A percentile compares a stretch with the other conserved stretches of the same genome.
These are phyloP conservation scores for Adiantum capillusveneris DNA, from an alignment of 75 land plant species.

Conservation along the genomic window DNA sequence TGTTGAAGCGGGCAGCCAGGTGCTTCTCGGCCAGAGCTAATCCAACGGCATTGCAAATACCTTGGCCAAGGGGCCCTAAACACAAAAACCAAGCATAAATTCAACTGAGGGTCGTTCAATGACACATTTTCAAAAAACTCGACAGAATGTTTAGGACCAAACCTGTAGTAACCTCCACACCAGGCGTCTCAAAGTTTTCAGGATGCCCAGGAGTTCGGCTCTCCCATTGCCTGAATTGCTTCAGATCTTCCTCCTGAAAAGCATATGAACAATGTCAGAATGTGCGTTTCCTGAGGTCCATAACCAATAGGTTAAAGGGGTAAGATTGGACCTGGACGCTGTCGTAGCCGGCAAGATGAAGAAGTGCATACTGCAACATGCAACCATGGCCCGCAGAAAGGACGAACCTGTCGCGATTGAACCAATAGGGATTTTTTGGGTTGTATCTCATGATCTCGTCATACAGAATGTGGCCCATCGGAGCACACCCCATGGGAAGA, in stretches of 20 bases:
- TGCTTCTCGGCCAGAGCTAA: conserved; percentile 95
- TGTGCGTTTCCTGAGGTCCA: too few species aligned
- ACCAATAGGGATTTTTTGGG: conserved; percentile 93
- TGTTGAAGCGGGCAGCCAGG: conserved; percentile 94
- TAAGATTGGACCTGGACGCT: conserved; percentile 50
- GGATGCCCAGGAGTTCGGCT: conserved; percentile 94
- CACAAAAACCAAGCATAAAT: background rate
- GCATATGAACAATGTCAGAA: too few species aligned
- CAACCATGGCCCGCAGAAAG: conserved; percentile 96
- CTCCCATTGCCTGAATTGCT: conserved; percentile 85
- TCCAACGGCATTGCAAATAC: conserved; percentile 94
- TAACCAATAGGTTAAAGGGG: background rate
- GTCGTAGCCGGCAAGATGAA: conserved; percentile 92
- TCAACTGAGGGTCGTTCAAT: background rate
- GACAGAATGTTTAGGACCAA: background rate
- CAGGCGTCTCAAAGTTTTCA: conserved; percentile 95
- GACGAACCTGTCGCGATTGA: conserved; percentile 86
- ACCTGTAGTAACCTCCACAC: conserved; percentile 88
- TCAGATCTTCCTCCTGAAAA: conserved; percentile 70
- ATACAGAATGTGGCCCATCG: conserved; percentile 86
- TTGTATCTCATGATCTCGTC: conserved; percentile 94
- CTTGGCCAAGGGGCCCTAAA: conserved; percentile 93
- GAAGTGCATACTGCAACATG: conserved; percentile 93
- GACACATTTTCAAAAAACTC: background rate
- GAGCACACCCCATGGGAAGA: conserved; percentile 95